phyloP scores from a whole-genome alignment of 148 eudicot species.

The Rhododendron ovatum region DNA sequence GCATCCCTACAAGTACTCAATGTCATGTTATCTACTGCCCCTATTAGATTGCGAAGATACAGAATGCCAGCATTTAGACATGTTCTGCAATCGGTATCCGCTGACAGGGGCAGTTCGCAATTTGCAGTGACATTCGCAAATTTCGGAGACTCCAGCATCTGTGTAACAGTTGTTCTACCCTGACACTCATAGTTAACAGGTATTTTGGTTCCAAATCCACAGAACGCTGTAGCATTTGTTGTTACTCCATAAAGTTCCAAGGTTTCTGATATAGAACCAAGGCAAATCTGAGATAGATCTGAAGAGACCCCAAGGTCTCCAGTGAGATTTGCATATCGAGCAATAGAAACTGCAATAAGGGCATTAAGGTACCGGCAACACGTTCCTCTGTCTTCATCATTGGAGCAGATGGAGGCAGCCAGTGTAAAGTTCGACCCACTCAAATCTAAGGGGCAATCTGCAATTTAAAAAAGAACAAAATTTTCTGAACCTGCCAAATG shows the following conservation, averaged over 20 bases:
- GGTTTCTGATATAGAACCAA: slow-evolving; percentile 57
- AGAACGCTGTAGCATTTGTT: slow-evolving; percentile 59
- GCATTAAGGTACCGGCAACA: slow-evolving; percentile 95
- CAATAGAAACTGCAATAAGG: slow-evolving; percentile 63
- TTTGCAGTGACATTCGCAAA: slow-evolving; percentile 48
- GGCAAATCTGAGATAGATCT: slow-evolving; percentile 54
- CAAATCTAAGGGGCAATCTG: slow-evolving; percentile 90
- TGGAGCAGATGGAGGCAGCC: slow-evolving; percentile 70
- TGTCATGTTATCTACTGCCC: slow-evolving; percentile 58
- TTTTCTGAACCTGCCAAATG: neutral
- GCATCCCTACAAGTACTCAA: slow-evolving; percentile 93
- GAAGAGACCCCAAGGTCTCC: slow-evolving; percentile 63
- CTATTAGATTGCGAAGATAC: slow-evolving; percentile 64
- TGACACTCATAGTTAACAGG: slow-evolving; percentile 77
- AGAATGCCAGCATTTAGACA: slow-evolving; percentile 81
- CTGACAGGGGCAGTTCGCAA: slow-evolving; percentile 51
- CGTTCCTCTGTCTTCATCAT: slow-evolving; percentile 51
- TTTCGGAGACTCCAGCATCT: slow-evolving; percentile 86
- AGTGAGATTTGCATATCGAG: slow-evolving; percentile 70
- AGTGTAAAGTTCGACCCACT: slow-evolving; percentile 64
- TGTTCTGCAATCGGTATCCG: slow-evolving; percentile 48
- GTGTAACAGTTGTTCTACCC: slow-evolving; percentile 73
- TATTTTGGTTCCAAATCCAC: slow-evolving; percentile 85
- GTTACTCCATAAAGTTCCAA: slow-evolving; percentile 72
- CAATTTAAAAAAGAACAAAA: neutral